A percentile compares a stretch with the other conserved stretches of the same genome.
Conservation (phyloP, 1,284 basidiomycete genomes). For the Ganoderma boninense region DNA sequence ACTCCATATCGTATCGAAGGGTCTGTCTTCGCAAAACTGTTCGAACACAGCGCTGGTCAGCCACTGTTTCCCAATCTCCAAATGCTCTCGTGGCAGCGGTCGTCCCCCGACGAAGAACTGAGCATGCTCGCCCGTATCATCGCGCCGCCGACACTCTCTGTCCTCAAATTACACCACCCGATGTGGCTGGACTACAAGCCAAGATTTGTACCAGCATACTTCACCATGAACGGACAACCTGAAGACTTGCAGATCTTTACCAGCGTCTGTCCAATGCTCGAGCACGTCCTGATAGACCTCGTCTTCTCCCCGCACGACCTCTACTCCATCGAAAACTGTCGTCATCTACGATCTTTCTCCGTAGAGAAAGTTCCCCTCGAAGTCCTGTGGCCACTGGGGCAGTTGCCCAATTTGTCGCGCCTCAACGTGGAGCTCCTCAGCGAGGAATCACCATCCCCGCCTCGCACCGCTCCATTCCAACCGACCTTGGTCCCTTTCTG, state of each 20-base stretch:
- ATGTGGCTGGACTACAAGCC: neutral
- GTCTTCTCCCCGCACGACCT: neutral
- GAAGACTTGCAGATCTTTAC: conserved; percentile 1
- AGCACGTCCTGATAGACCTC: neutral
- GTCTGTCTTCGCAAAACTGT: neutral
- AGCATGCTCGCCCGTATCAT: neutral
- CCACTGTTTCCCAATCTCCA: neutral
- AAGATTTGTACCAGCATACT: neutral
- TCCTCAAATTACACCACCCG: neutral
- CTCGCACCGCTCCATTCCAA: neutral
- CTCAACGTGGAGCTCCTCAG: neutral
- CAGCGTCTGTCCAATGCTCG: neutral
- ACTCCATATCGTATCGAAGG: neutral
- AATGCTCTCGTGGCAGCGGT: conserved; percentile 6
- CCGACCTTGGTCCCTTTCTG: neutral
- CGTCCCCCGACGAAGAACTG: neutral
- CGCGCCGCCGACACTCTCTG: neutral
- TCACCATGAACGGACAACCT: neutral
- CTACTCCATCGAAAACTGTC: neutral
- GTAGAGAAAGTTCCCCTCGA: neutral
- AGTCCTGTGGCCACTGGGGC: neutral
- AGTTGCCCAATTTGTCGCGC: neutral
- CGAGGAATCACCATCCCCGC: neutral
- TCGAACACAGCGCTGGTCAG: neutral
- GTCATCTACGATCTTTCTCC: neutral